Conservation (phyloP, 768 basidiomycete species). For the Leccinum ochraceum region DNA sequence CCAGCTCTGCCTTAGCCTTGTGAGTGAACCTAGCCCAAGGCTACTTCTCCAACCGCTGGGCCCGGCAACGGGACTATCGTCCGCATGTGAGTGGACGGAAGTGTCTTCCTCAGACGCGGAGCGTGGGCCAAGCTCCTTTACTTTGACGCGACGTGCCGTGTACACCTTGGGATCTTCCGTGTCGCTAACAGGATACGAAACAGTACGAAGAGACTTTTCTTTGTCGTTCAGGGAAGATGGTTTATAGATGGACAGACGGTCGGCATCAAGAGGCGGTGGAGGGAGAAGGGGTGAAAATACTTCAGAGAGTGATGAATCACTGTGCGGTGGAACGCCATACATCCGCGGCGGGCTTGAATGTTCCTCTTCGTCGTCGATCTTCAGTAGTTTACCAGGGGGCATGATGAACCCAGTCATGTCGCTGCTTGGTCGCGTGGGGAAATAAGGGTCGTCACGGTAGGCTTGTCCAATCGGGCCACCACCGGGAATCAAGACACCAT, state of each 20-base stretch:
- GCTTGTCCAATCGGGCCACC: slow-evolving; percentile 36
- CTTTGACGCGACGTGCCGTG: slow-evolving; percentile 41
- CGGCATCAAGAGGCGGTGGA: slow-evolving; percentile 39
- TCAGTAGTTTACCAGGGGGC: slow-evolving; percentile 36
- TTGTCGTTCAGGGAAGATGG: slow-evolving; percentile 32
- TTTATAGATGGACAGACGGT: slow-evolving; percentile 28
- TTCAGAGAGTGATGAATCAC: slow-evolving; percentile 29
- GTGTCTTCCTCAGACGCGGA: slow-evolving; percentile 24
- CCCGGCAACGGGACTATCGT: slow-evolving; percentile 26
- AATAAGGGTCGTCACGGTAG: slow-evolving; percentile 25
- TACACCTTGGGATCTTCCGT: slow-evolving; percentile 35
- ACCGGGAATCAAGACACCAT: slow-evolving; percentile 33
- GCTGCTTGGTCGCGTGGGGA: slow-evolving; percentile 31
- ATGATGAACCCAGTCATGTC: slow-evolving; percentile 38
- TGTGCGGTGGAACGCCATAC: slow-evolving; percentile 24
- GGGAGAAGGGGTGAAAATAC: slow-evolving; percentile 39
- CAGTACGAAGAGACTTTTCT: slow-evolving; percentile 35
- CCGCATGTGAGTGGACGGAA: slow-evolving; percentile 10
- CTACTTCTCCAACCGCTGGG: slow-evolving; percentile 34
- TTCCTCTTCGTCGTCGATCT: slow-evolving; percentile 38
- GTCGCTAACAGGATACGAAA: slow-evolving; percentile 36
- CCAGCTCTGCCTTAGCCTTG: slow-evolving; percentile 59
- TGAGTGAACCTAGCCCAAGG: slow-evolving; percentile 51
- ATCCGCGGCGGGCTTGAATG: slow-evolving; percentile 29
- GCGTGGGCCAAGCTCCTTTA: slow-evolving; percentile 35